These are phyloP conservation scores for Scutellaria galericulata DNA, from an alignment of 257 asterid species.

Conservation along the genomic window DNA sequence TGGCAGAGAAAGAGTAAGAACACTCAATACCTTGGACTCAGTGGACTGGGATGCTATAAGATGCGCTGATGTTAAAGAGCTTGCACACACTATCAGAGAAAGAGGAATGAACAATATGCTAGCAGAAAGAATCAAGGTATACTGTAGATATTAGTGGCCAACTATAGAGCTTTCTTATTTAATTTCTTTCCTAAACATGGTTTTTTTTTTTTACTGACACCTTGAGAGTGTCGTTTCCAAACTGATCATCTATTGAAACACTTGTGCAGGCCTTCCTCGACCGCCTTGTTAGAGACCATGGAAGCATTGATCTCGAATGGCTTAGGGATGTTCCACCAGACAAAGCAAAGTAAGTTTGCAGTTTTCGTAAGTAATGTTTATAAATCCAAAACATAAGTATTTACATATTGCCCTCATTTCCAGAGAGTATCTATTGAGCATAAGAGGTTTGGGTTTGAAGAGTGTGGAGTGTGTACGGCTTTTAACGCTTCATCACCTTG, in stretches of 20 bases:
- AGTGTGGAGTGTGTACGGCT: conserved; percentile 98
- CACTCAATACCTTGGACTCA: conserved; percentile 73
- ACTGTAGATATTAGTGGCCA: background rate
- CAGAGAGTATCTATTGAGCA: conserved; percentile 93
- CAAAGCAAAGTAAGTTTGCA: conserved; percentile 77
- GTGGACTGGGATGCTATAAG: conserved; percentile 95
- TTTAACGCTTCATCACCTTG: conserved; percentile 97
- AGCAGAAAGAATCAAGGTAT: conserved; percentile 91
- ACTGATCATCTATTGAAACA: conserved; percentile 34
- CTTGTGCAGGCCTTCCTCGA: conserved; percentile 78
- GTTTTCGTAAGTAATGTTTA: conserved; percentile 25
- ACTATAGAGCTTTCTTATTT: conserved; percentile 7
- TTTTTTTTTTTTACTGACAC: conserved; percentile 16
- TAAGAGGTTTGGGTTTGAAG: conserved; percentile 93
- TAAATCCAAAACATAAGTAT: conserved; percentile 16
- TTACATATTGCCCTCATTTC: conserved; percentile 35
- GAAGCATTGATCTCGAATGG: conserved; percentile 92
- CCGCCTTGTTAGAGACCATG: conserved; percentile 86
- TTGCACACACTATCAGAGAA: conserved; percentile 83
- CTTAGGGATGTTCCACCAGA: conserved; percentile 93
- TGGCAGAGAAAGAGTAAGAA: conserved; percentile 57
- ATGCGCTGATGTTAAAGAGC: conserved; percentile 74
- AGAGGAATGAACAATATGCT: conserved; percentile 97
- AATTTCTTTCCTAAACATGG: background rate
- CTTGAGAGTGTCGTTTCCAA: conserved; percentile 27